phyloP scores from a whole-genome alignment of 2,329 filamentous ascomycete species.

The Chrysoporthe deuterocubensis region DNA sequence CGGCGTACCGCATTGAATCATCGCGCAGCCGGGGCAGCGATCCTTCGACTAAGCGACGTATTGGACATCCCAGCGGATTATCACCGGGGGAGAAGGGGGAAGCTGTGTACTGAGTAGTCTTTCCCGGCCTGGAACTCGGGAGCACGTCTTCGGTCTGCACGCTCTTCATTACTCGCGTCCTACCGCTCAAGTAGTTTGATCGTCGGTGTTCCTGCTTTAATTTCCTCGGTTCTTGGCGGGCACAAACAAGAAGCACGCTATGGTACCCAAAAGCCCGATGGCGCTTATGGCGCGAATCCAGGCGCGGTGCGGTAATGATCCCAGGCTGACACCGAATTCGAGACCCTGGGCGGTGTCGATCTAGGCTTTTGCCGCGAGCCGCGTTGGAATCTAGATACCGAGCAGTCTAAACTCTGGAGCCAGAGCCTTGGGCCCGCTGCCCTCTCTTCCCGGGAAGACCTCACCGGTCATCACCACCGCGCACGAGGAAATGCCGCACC shows the following conservation, averaged over 20 bases:
- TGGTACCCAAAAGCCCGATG: constrained; percentile 11
- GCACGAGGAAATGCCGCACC: constrained; percentile 6
- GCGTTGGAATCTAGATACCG: constrained; percentile 13
- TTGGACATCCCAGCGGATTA: not conserved
- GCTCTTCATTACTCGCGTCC: not conserved
- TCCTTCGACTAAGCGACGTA: constrained; percentile 3
- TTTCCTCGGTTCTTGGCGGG: constrained; percentile 4
- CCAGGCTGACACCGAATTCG: constrained; percentile 8
- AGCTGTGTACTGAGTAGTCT: not conserved
- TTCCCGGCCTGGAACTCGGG: not conserved
- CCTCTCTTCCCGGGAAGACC: not conserved
- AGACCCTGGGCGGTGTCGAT: constrained; percentile 25
- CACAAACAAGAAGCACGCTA: not conserved
- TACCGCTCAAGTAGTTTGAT: not conserved
- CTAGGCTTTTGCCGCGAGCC: constrained; percentile 19
- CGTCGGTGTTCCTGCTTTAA: not conserved
- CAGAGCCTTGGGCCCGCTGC: constrained; percentile 11
- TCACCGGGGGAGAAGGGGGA: not conserved
- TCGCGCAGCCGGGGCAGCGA: constrained; percentile 1
- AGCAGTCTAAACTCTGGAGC: constrained; percentile 12
- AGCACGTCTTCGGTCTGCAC: not conserved
- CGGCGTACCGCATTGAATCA: not conserved
- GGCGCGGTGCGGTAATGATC: constrained; percentile 18
- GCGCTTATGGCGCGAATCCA: constrained; percentile 27
- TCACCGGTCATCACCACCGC: not conserved